Base-by-base conservation (phyloP, 352 stramenopile genomes). In the Globisporangium apiculatum region DNA sequence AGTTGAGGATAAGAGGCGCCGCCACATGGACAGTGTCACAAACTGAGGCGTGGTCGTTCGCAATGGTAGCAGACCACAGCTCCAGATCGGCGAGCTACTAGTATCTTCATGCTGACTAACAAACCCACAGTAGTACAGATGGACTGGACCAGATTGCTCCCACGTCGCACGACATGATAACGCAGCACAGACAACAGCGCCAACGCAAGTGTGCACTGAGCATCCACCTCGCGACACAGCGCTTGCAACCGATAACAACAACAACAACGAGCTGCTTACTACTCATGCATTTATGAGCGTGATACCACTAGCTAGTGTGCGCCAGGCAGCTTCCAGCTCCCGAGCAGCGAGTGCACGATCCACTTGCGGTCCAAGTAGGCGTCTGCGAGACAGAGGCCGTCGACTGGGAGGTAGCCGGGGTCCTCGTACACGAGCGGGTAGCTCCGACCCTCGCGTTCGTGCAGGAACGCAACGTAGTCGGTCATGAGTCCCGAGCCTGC, bases 391-490 rank as follows among this genome's bases (percentile, higher is more conserved):
- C 54, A 66, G 12, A 66, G n/a, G 0, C 60, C 55, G 9, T 66
- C 60, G 12, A 61, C 43, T 24, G 55, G 47, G 37, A 55, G 15
- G n/a, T 48, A 55, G 45, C 24, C 24, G 3, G 14, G 14, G n/a
- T 52, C 54, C 6, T 55, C 17, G 7, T 43, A 61, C 11, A 58
- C 54, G 3, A 48, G 11, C 11, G 41, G 43, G 36, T 46, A 66
- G 45, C 42, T 45, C 7, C 47, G 45, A 2, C 45, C 55, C 24
- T 55, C 41, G 37, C 55, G 17, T 38, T 52, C 61, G 35, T 64
- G 48, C 41, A 67, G n/a, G 24, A 64, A 40, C 18, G 56, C 61
- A 14, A 67, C 55, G 48, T 67, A 67, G 51, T 67, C 61, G 4
- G 51, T 51, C 38, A 64, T 52, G 37, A 64, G 51, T 0, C 56